phyloP scores from a whole-genome alignment of 2,329 filamentous ascomycete genomes.

The Ilyonectria mors-panacis region DNA sequence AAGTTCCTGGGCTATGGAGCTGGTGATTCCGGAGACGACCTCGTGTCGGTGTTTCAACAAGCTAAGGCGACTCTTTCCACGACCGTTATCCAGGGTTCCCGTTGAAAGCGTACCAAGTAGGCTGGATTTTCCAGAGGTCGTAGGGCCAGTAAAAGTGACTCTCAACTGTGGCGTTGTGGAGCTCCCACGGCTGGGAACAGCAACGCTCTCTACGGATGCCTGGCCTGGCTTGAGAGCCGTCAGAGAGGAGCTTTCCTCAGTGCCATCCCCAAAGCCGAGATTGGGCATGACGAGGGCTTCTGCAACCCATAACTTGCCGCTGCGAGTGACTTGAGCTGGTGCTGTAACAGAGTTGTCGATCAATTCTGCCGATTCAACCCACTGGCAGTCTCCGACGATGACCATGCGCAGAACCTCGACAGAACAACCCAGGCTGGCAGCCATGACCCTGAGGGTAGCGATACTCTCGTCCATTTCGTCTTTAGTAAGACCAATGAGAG shows the following conservation, averaged over 20 bases:
- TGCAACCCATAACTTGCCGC: conserved; percentile 83
- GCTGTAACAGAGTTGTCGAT: conserved; percentile 46
- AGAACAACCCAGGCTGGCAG: conserved; percentile 88
- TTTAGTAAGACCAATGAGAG: conserved; percentile 86
- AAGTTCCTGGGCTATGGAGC: conserved; percentile 93
- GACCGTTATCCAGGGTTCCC: conserved; percentile 89
- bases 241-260: conserved; percentile 18
- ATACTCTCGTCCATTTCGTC: conserved; percentile 96
- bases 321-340: conserved; percentile 42
- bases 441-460: conserved; percentile 89
- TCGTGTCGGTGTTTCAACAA: conserved; percentile 95
- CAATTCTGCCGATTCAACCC: conserved; percentile 65
- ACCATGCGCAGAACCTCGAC: conserved; percentile 88
- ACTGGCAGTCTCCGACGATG: conserved; percentile 87
- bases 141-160: conserved; percentile 89
- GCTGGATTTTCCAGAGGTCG: conserved; percentile 93
- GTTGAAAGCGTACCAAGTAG: conserved; percentile 90
- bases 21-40: conserved; percentile 91
- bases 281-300: conserved; percentile 91
- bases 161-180: conserved; percentile 82
- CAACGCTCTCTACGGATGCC: conserved; percentile 27
- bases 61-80: conserved; percentile 90
- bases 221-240: conserved; percentile 15
- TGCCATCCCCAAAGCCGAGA: conserved; percentile 58
- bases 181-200: conserved; percentile 58